These are phyloP conservation scores for Crucibulum laeve DNA, from an alignment of 768 basidiomycete genomes.

Conservation along the genomic window DNA sequence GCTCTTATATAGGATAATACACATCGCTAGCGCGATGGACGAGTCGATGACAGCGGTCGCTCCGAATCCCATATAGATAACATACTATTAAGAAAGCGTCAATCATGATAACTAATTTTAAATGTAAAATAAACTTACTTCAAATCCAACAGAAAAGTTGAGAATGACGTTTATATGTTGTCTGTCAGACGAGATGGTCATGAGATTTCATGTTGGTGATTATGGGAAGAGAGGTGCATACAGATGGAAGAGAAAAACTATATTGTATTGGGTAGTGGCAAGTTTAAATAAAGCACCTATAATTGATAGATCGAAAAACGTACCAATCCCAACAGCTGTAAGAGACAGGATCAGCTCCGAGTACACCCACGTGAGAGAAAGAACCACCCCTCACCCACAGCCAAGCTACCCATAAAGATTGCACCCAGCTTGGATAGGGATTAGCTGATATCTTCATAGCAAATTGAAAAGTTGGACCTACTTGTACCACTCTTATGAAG, in stretches of 20 bases:
- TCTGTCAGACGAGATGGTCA: background rate
- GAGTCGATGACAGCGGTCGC: conserved; percentile 23
- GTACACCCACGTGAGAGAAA: no score
- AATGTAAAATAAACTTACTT: background rate
- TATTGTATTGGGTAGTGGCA: background rate
- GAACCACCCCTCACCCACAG: no score
- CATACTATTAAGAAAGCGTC: conserved; percentile 15
- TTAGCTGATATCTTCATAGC: no score
- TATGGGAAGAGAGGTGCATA: background rate
- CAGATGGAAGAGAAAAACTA: conserved; percentile 2
- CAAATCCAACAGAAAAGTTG: background rate
- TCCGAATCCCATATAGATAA: conserved; percentile 25
- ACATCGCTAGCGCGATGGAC: conserved; percentile 25
- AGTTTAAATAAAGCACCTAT: background rate
- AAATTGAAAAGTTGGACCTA: no score
- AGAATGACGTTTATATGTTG: background rate
- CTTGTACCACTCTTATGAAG: no score
- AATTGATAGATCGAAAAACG: conserved; percentile 2
- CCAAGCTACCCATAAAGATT: no score
- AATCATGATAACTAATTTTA: background rate
- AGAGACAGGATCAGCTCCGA: no score
- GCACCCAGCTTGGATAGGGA: no score
- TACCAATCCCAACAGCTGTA: conserved; percentile 13
- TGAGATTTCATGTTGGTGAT: background rate
- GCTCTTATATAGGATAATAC: conserved; percentile 24